phyloP scores from a whole-genome alignment of 2,329 filamentous ascomycete genomes.

The Penicillium sp. region DNA sequence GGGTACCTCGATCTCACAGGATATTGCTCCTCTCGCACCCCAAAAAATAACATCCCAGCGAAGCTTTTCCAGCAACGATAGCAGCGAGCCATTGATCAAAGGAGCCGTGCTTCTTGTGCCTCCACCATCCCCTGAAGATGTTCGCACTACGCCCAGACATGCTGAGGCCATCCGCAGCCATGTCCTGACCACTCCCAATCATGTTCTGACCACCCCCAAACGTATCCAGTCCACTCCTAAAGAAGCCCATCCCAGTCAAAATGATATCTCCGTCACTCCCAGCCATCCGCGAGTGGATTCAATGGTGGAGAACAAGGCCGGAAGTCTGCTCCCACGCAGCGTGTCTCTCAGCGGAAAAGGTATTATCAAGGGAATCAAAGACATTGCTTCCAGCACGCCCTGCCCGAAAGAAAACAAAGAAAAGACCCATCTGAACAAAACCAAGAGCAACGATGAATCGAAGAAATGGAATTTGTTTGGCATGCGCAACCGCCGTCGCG shows the following conservation, averaged over 20 bases:
- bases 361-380: background rate
- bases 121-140: background rate
- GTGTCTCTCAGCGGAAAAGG: constrained; percentile 11
- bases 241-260: background rate
- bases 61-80: background rate
- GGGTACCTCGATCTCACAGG: background rate
- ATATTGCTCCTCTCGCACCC: background rate
- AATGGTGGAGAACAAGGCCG: background rate
- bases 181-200: background rate
- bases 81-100: constrained; percentile 4
- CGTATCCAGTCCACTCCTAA: background rate
- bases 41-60: background rate
- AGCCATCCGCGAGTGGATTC: background rate
- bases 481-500: constrained; percentile 14
- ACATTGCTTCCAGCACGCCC: background rate
- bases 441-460: constrained; percentile 3
- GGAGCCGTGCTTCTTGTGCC: background rate
- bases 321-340: constrained; percentile 4
- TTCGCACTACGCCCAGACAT: background rate
- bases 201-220: background rate
- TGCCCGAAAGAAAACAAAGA: background rate
- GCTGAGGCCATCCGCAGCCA: background rate
- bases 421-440: background rate
- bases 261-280: background rate
- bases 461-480: constrained; percentile 20